phyloP scores from a whole-genome alignment of 2,329 filamentous ascomycete genomes.

The Fusarium poae region DNA sequence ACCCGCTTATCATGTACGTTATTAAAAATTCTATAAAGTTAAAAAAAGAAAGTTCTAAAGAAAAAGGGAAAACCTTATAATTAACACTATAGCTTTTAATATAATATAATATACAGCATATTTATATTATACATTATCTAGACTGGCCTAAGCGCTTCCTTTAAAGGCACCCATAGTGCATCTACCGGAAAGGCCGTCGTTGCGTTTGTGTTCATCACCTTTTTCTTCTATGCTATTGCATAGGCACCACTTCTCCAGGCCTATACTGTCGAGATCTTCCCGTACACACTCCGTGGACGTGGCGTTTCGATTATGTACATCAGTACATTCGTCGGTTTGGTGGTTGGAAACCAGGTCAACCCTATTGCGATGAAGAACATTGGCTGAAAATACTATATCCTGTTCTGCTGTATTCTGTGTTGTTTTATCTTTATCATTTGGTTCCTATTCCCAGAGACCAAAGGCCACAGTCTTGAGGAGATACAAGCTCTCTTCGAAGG shows the following conservation, averaged over 20 bases:
- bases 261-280: conserved; percentile 49
- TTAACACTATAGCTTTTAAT: too few species aligned
- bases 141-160: conserved; percentile 48
- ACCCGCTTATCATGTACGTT: too few species aligned
- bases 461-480: conserved; percentile 50
- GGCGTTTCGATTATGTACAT: conserved; percentile 43
- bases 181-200: conserved; percentile 50
- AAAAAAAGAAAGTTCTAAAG: too few species aligned
- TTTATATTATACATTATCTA: conserved; percentile 53
- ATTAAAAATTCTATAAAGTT: too few species aligned
- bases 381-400: conserved; percentile 57
- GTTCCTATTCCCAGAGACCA: conserved; percentile 55
- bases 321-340: conserved; percentile 39
- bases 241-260: conserved; percentile 53
- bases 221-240: conserved; percentile 54
- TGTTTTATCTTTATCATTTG: conserved; percentile 53
- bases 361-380: conserved; percentile 56
- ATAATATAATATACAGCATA: conserved; percentile 55
- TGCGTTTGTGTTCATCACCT: conserved; percentile 57
- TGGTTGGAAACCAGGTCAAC: conserved; percentile 57
- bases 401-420: conserved; percentile 55
- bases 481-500: conserved; percentile 51
- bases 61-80: too few species aligned
- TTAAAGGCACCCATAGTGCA: conserved; percentile 36
- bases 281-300: conserved; percentile 40